These are phyloP conservation scores for Hericium erinaceus DNA, from an alignment of 768 basidiomycete genomes.

Conservation along the genomic window DNA sequence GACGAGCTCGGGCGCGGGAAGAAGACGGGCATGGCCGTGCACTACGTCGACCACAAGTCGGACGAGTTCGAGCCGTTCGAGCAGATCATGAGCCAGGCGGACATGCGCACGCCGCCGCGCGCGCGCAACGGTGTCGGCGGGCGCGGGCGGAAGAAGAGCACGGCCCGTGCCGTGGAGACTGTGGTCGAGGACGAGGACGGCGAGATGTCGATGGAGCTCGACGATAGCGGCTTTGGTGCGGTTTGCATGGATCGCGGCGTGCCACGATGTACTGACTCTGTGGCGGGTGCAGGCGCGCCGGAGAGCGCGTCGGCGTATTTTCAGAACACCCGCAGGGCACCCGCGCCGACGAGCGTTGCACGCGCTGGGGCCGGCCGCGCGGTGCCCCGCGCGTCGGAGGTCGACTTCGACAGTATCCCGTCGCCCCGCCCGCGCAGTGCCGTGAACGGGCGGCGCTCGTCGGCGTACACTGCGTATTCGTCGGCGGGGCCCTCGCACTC, in stretches of 20 bases:
- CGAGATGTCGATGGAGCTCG: slow-evolving; percentile 73
- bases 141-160: slow-evolving; percentile 28
- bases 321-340: slow-evolving; percentile 16
- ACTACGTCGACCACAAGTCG: slow-evolving; percentile 58
- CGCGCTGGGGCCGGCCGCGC: slow-evolving; percentile 24
- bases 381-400: slow-evolving; percentile 20
- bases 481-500: slow-evolving; percentile 16
- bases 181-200: slow-evolving; percentile 35
- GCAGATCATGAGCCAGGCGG: slow-evolving; percentile 60
- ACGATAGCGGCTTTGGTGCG: slow-evolving; percentile 45
- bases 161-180: slow-evolving; percentile 23
- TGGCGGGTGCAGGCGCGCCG: slow-evolving; percentile 13
- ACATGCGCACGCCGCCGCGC: slow-evolving; percentile 53
- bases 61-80: slow-evolving; percentile 83
- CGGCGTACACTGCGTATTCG: slow-evolving; percentile 11
- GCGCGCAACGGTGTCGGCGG: slow-evolving; percentile 24
- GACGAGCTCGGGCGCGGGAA: slow-evolving; percentile 72
- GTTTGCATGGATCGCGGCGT: not conserved
- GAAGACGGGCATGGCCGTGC: slow-evolving; percentile 68
- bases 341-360: slow-evolving; percentile 22
- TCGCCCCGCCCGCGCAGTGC: slow-evolving; percentile 22
- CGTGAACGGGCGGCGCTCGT: slow-evolving; percentile 14
- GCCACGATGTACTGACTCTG: not conserved
- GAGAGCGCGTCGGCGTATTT: slow-evolving; percentile 24
- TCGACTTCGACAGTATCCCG: slow-evolving; percentile 28